Percentiles rank a stretch among this genome's conserved stretches.
Conservation (phyloP, 2,329 filamentous ascomycete species). For the Neonectria magnoliae region DNA sequence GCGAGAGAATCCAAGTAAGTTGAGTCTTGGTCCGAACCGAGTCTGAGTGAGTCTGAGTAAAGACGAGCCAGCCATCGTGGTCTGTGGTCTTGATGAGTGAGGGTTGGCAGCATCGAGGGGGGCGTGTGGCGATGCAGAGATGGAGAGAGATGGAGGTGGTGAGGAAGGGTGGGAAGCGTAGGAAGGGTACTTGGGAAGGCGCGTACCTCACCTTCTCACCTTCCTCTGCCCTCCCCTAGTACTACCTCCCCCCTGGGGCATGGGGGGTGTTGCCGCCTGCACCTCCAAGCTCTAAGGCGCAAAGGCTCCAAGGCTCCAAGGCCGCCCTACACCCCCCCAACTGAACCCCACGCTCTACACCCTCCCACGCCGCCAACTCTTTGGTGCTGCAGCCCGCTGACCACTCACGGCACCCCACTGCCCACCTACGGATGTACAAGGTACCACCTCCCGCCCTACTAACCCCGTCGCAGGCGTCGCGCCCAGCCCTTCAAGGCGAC, state of each 20-base stretch:
- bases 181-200: neutral
- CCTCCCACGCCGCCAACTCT: neutral
- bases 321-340: neutral
- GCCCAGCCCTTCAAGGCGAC: conserved; percentile 20
- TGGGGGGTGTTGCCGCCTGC: neutral
- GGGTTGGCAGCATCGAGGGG: neutral
- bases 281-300: neutral
- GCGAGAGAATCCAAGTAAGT: neutral
- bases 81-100: no score
- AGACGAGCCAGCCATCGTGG: neutral
- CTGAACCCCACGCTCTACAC: neutral
- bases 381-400: neutral
- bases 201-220: neutral
- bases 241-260: neutral
- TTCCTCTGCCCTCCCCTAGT: no score
- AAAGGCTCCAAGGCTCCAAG: neutral
- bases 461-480: neutral
- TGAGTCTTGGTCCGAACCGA: neutral
- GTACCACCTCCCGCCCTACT: neutral
- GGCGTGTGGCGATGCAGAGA: neutral
- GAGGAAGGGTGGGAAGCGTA: no score
- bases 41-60: neutral
- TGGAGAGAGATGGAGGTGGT: neutral
- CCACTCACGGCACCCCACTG: neutral
- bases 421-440: neutral